Evolutionary conservation across 192 early-diverging fungal genomes (phyloP).

Genomic region (Coemansia sp.): DNA sequence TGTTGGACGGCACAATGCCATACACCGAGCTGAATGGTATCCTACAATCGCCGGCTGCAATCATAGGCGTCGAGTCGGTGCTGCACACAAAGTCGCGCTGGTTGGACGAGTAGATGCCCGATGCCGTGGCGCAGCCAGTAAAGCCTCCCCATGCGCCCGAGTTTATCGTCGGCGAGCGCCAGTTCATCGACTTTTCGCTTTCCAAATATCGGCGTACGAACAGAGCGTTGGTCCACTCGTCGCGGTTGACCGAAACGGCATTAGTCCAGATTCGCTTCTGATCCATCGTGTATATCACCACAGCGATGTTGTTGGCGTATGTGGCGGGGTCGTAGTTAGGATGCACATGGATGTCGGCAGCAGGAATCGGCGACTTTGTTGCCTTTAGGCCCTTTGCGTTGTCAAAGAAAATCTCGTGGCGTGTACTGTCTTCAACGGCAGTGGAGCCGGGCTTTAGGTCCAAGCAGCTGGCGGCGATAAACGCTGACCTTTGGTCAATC

Average conservation of each 20-base stretch:
- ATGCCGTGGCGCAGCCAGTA: slow-evolving; percentile 14
- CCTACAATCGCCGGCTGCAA: slow-evolving; percentile 8
- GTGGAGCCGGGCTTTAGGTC: not conserved
- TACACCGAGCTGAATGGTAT: slow-evolving; percentile 22
- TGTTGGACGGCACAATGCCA: not conserved
- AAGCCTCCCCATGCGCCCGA: not conserved
- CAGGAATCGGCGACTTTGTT: not conserved
- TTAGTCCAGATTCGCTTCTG: slow-evolving; percentile 12
- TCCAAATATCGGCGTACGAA: slow-evolving; percentile 22
- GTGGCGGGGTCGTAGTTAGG: slow-evolving; percentile 16
- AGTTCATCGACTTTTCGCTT: not conserved
- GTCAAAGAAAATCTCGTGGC: slow-evolving; percentile 23
- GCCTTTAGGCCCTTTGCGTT: not conserved
- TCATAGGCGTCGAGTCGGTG: not conserved
- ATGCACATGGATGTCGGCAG: slow-evolving; percentile 22
- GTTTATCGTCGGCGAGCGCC: slow-evolving; percentile 16
- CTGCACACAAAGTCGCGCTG: slow-evolving; percentile 32
- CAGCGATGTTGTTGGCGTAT: slow-evolving; percentile 36
- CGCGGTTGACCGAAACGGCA: slow-evolving; percentile 8
- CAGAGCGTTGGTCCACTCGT: slow-evolving; percentile 7
- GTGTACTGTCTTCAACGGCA: not conserved
- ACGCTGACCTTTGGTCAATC: slow-evolving; percentile 16
- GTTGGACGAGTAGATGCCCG: slow-evolving; percentile 23
- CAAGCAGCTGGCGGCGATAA: slow-evolving; percentile 27
- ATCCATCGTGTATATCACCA: slow-evolving; percentile 10